A percentile compares a stretch with the other conserved stretches of the same genome.
These are phyloP conservation scores for Sordaria brevicollis DNA, from an alignment of 495 filamentous ascomycete genomes.

Conservation along the genomic window DNA sequence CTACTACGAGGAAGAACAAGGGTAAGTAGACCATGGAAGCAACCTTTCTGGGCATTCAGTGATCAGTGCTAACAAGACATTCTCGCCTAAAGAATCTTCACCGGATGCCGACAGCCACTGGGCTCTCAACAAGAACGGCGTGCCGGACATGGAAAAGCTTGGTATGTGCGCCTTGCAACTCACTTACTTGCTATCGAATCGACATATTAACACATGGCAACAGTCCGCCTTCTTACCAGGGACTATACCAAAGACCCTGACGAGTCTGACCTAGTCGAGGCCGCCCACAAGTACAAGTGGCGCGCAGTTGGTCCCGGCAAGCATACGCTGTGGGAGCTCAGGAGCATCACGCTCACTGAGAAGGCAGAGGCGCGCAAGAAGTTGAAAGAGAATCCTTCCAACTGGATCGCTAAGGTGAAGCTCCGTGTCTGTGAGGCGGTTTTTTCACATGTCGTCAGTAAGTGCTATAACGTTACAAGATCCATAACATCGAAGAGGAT, in stretches of 20 bases:
- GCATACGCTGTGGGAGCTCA: not conserved
- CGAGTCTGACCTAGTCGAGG: not conserved
- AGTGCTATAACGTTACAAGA: not conserved
- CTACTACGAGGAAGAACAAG: not conserved
- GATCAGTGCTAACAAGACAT: not conserved
- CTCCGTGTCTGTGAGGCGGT: not conserved
- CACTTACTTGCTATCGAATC: too few species aligned
- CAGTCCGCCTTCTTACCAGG: not conserved
- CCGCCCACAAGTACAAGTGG: not conserved
- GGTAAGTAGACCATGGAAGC: not conserved
- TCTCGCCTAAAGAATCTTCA: not conserved
- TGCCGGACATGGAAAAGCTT: not conserved
- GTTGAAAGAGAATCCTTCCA: not conserved
- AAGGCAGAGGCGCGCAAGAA: not conserved
- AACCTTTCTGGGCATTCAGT: not conserved
- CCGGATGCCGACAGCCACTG: not conserved
- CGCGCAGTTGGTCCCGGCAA: not conserved
- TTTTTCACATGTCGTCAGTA: not conserved
- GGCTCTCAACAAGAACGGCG: not conserved
- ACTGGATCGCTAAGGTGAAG: not conserved
- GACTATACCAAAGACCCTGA: not conserved
- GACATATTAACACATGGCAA: not conserved
- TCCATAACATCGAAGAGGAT: not conserved
- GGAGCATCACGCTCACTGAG: not conserved
- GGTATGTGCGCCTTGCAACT: not conserved